Conservation (phyloP, 2,329 filamentous ascomycete species). For the Sporothrix luriei region DNA sequence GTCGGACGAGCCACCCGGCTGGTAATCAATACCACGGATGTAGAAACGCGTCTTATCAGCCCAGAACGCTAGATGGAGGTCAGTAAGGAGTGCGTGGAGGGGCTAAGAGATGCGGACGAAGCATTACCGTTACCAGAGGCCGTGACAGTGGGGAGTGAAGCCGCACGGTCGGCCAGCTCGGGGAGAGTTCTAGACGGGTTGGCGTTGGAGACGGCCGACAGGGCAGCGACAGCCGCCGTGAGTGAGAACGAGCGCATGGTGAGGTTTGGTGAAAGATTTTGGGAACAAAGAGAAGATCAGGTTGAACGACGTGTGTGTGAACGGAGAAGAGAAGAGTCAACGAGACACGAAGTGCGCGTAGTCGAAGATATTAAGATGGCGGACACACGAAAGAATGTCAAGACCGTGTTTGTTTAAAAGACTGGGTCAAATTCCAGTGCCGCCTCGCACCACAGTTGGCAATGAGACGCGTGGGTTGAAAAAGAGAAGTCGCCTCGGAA, state of each 20-base stretch:
- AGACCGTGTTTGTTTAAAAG: conserved; percentile 1
- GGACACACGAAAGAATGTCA: conserved; percentile 10
- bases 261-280: not conserved
- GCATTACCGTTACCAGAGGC: conserved; percentile 60
- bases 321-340: conserved; percentile 25
- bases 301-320: not conserved
- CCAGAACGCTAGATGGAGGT: conserved; percentile 55
- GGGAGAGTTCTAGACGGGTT: conserved; percentile 55
- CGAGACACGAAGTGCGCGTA: conserved; percentile 7
- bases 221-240: conserved; percentile 51
- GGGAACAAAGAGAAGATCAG: not conserved
- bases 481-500: not conserved
- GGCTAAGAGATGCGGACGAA: not conserved
- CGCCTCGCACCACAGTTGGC: not conserved
- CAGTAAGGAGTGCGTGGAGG: not conserved
- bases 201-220: conserved; percentile 51
- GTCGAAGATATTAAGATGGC: not conserved
- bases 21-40: conserved; percentile 63
- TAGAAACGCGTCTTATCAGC: conserved; percentile 58
- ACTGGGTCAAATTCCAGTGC: conserved; percentile 6
- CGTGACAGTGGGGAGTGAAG: conserved; percentile 52
- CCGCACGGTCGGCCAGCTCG: conserved; percentile 54
- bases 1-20: conserved; percentile 61
- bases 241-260: conserved; percentile 56
- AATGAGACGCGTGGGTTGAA: not conserved